Percentiles rank a stretch among this genome's conserved stretches.
These are phyloP conservation scores for Citeromyces nyonsensis DNA, from an alignment of 805 yeast species.

Conservation along the genomic window DNA sequence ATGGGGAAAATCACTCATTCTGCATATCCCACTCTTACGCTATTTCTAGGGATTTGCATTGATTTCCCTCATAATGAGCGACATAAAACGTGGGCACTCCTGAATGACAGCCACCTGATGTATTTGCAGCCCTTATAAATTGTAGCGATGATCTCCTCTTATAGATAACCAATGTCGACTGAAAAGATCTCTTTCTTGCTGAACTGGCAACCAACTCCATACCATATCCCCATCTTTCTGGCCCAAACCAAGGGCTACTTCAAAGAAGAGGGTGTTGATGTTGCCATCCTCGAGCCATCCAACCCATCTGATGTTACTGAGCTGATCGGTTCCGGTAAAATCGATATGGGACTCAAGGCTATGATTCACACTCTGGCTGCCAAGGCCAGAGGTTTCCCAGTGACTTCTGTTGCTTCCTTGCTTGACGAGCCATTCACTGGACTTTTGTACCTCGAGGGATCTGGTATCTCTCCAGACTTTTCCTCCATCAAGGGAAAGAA, in stretches of 20 bases:
- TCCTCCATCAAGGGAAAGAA: constrained; percentile 32
- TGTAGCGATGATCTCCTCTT: too few relatives aligned
- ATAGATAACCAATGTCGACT: constrained; percentile 17
- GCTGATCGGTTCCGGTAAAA: constrained; percentile 37
- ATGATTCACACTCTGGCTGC: constrained; percentile 49
- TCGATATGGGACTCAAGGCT: constrained; percentile 44
- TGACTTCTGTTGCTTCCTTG: constrained; percentile 37
- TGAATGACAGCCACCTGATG: too few relatives aligned
- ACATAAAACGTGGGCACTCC: too few relatives aligned
- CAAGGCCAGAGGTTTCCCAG: constrained; percentile 41
- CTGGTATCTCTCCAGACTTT: constrained; percentile 34
- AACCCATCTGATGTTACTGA: constrained; percentile 46
- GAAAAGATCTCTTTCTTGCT: constrained; percentile 32
- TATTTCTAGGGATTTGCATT: too few relatives aligned
- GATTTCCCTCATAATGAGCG: too few relatives aligned
- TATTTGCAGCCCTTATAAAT: too few relatives aligned
- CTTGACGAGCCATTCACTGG: constrained; percentile 47
- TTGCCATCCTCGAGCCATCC: constrained; percentile 37
- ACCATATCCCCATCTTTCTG: constrained; percentile 34
- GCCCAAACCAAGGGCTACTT: constrained; percentile 35
- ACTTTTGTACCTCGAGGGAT: constrained; percentile 29
- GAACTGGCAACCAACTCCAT: constrained; percentile 41
- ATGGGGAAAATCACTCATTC: too few relatives aligned
- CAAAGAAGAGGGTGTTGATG: constrained; percentile 30
- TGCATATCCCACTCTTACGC: too few relatives aligned